Evolutionary conservation across 176 grass and related monocot species (phyloP).

Genomic region (Oryza australiensis): DNA sequence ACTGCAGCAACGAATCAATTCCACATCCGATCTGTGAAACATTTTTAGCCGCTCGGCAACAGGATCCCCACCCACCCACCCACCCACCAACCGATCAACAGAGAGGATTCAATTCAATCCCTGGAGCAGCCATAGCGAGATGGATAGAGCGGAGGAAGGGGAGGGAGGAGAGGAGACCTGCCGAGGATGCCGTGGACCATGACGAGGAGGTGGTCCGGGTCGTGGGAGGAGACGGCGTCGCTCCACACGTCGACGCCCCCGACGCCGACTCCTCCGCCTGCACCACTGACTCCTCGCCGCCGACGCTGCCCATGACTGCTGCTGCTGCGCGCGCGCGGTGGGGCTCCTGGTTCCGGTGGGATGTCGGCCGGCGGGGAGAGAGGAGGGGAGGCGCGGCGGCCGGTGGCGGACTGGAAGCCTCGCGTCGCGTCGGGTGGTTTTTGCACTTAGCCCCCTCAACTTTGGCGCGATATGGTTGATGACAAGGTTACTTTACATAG

Average conservation of each 20-base stretch:
- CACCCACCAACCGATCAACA: background rate
- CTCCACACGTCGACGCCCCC: slow-evolving; percentile 62
- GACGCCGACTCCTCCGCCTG: slow-evolving; percentile 36
- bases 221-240: slow-evolving; percentile 46
- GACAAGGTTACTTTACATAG: no score
- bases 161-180: slow-evolving; percentile 33
- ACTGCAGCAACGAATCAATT: background rate
- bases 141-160: no score
- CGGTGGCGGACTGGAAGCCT: no score
- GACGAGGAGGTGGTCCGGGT: slow-evolving; percentile 66
- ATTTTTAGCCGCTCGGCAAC: background rate
- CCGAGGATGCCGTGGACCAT: slow-evolving; percentile 84
- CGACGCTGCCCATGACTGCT: background rate
- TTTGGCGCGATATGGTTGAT: no score
- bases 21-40: background rate
- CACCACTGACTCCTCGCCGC: background rate
- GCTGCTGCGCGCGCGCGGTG: background rate
- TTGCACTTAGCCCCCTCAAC: no score
- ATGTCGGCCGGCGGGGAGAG: no score
- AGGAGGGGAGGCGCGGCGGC: no score
- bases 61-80: background rate
- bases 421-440: no score
- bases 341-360: no score
- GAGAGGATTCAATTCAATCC: background rate
- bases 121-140: background rate